Conservation (phyloP, 1,284 basidiomycete species). For the Austroboletus sp. region DNA sequence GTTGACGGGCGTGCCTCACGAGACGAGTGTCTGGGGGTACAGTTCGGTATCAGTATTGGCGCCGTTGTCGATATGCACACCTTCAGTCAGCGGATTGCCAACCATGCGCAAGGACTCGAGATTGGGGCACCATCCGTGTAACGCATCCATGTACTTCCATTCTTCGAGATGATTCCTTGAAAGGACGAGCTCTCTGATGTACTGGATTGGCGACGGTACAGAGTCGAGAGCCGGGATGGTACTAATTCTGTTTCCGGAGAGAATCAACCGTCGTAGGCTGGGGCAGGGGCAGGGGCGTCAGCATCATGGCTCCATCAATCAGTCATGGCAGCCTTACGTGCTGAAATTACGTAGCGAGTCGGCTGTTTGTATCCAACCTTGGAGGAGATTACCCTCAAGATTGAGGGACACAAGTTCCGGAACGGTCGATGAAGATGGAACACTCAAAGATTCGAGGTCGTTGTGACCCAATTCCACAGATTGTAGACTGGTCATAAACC, state of each 20-base stretch:
- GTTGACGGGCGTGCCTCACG: conserved; percentile 50
- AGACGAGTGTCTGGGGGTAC: conserved; percentile 33
- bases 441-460: conserved; percentile 39
- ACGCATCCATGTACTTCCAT: conserved; percentile 68
- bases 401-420: conserved; percentile 55
- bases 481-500: conserved; percentile 55
- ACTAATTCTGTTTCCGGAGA: conserved; percentile 59
- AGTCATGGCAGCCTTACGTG: conserved; percentile 37
- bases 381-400: conserved; percentile 66
- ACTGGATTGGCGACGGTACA: conserved; percentile 24
- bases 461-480: conserved; percentile 78
- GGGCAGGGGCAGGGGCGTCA: conserved; percentile 3
- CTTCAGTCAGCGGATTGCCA: conserved; percentile 57
- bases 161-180: conserved; percentile 53
- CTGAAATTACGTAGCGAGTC: conserved; percentile 44
- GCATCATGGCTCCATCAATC: background rate
- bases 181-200: conserved; percentile 56
- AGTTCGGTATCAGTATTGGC: conserved; percentile 1
- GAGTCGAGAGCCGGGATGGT: conserved; percentile 41
- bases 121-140: conserved; percentile 59
- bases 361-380: conserved; percentile 53
- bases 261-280: conserved; percentile 49
- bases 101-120: conserved; percentile 54
- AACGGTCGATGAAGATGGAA: conserved; percentile 16
- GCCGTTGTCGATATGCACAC: conserved; percentile 29